Evolutionary conservation across 2,329 filamentous ascomycete genomes (phyloP), one percentile per base, ranked within the genome.

Genomic region (Helicocarpus griseus): DNA sequence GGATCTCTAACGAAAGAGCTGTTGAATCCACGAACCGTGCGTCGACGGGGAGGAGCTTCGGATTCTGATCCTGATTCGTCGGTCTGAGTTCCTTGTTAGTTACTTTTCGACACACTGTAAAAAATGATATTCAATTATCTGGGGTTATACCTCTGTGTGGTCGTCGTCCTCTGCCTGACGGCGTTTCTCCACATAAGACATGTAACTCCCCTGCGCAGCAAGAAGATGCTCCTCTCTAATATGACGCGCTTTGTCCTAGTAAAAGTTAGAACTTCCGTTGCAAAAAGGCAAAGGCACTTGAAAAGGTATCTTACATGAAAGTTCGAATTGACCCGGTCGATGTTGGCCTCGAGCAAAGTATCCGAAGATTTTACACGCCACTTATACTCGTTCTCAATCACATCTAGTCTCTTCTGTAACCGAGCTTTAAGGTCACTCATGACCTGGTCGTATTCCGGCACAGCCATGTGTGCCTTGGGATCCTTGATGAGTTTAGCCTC

Each of bases 141-240:
- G 14, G 9, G 3, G 24, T n/a, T 6, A 21, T 60, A 67, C 67
- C 57, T 66, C 67, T 24, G 69, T 72, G 49, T 70, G 66, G 45
- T 70, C 69, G 44, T 71, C 69, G 53, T 72, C 69, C 50, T 67
- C 65, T 14, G 64, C 68, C 38, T 64, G 65, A 29, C 63, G 65
- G 44, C 64, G 61, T n/a, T 67, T 65, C 50, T 68, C 65, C 22
- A 69, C 61, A 44, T 69, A 66, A 5, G 64, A 59, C 59, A 70
- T 67, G 50, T 68, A 69, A 11, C 65, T 67, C 35, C 69, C 69
- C 53, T 67, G 61, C 17, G 67, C 65, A n/a, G 68, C 69, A 48
- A 62, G 55, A 21, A 70, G 60, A 54, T 70, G 67, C 46, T 72
- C 69, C n/a, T 68, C 60, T 49, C 63, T 61, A 11, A 65, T 62